Conservation (phyloP, 176 grass and related monocot genomes). For the Oryza australiensis region DNA sequence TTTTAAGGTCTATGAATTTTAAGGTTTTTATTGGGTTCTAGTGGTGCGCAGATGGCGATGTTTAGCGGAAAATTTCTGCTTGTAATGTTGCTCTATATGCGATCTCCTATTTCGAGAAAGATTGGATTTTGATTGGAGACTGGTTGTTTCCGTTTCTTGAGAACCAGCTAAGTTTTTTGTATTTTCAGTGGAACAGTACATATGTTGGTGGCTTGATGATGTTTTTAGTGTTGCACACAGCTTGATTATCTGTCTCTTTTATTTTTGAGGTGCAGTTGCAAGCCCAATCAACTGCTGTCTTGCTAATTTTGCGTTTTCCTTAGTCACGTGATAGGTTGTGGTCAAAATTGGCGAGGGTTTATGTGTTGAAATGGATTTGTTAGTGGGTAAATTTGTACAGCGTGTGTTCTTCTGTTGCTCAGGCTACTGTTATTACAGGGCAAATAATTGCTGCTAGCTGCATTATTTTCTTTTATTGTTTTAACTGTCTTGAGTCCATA, state of each 20-base stretch:
- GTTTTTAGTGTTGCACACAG: neutral
- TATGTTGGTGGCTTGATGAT: neutral
- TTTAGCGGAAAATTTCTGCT: neutral
- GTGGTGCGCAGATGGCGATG: neutral
- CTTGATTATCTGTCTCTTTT: conserved; percentile 9
- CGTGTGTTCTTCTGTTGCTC: neutral
- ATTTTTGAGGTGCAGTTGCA: neutral
- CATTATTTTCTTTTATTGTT: neutral
- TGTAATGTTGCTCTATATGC: neutral
- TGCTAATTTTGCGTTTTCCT: neutral
- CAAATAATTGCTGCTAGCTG: neutral
- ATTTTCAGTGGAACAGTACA: neutral
- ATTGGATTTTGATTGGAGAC: neutral
- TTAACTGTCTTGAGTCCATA: neutral
- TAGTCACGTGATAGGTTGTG: neutral
- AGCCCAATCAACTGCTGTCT: neutral
- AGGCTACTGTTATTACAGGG: neutral
- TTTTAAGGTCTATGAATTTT: conserved; percentile 15
- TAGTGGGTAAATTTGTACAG: neutral
- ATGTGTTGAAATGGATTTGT: neutral
- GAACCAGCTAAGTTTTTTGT: neutral
- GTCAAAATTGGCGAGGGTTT: neutral
- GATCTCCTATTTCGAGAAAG: neutral
- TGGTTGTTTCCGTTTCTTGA: neutral
- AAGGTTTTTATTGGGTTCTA: neutral